phyloP scores from a whole-genome alignment of 2,329 filamentous ascomycete species.

The Colletotrichum sp. region DNA sequence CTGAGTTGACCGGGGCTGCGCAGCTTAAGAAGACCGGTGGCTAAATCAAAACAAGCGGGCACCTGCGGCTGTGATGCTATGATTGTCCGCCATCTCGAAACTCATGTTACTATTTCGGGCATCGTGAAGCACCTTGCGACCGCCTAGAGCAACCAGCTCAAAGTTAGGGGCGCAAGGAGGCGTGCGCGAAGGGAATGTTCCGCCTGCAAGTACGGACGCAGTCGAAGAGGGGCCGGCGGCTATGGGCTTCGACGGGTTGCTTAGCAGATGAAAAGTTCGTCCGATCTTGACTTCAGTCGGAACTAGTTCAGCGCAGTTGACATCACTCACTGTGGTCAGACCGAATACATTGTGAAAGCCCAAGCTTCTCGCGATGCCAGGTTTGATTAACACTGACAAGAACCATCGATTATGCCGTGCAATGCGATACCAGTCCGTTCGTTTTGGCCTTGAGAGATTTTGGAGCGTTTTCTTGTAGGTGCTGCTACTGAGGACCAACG shows the following conservation, averaged over 20 bases:
- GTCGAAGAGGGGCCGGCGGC: background rate
- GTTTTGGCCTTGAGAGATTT: background rate
- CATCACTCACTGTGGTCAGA: background rate
- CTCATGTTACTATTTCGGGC: background rate
- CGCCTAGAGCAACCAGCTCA: background rate
- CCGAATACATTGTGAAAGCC: background rate
- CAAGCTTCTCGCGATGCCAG: background rate
- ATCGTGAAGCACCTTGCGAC: background rate
- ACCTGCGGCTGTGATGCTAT: background rate
- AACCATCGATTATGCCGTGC: background rate
- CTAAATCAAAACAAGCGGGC: background rate
- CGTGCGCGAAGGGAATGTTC: background rate
- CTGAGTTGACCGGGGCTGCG: background rate
- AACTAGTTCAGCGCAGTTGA: background rate
- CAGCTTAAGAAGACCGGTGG: background rate
- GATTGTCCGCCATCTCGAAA: background rate
- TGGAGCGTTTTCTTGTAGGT: background rate
- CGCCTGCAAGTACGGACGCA: background rate
- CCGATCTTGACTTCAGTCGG: background rate
- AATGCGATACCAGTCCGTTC: background rate
- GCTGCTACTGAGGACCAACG: background rate
- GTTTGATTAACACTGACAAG: background rate
- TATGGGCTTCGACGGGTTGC: background rate
- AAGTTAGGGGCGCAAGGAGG: background rate
- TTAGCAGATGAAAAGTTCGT: background rate